Evolutionary conservation across 495 filamentous ascomycete species (phyloP).

Genomic region (Annulohypoxylon maeteangense): DNA sequence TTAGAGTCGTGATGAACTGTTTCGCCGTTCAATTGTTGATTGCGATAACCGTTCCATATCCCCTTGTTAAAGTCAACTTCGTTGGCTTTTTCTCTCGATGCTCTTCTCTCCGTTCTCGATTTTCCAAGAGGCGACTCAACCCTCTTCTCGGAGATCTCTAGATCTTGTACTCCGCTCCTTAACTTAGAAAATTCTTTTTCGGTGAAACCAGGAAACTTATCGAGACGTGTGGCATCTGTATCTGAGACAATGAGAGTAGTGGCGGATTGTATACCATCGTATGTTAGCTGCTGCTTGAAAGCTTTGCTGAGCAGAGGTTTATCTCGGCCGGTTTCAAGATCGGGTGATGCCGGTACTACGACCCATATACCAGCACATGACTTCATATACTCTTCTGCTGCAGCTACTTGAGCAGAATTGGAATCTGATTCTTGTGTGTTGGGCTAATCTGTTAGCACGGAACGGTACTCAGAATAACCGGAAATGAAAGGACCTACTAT

Average conservation of each 20-base stretch:
- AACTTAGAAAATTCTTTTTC: conserved; percentile 56
- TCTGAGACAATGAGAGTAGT: conserved; percentile 77
- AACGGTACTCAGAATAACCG: background rate
- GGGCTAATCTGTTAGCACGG: conserved; percentile 50
- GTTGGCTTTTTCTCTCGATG: conserved; percentile 49
- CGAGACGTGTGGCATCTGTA: conserved; percentile 65
- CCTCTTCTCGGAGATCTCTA: conserved; percentile 28
- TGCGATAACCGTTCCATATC: no score
- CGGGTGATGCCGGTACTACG: conserved; percentile 71
- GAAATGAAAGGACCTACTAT: conserved; percentile 51
- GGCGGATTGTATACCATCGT: conserved; percentile 66
- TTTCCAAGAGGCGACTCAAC: conserved; percentile 50
- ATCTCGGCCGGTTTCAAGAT: conserved; percentile 73
- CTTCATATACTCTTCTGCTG: conserved; percentile 72
- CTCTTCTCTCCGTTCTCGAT: background rate
- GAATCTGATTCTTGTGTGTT: conserved; percentile 72
- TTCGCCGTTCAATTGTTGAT: conserved; percentile 58
- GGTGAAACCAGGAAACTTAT: conserved; percentile 51
- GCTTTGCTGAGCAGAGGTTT: conserved; percentile 68
- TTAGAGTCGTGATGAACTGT: conserved; percentile 51
- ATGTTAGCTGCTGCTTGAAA: conserved; percentile 72
- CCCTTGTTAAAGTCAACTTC: conserved; percentile 50
- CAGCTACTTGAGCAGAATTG: conserved; percentile 70
- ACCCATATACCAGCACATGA: conserved; percentile 67
- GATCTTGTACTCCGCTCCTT: conserved; percentile 26